Evolutionary conservation across 208 protist species (phyloP).

Genomic region (Acanthamoeba lenticulata): DNA sequence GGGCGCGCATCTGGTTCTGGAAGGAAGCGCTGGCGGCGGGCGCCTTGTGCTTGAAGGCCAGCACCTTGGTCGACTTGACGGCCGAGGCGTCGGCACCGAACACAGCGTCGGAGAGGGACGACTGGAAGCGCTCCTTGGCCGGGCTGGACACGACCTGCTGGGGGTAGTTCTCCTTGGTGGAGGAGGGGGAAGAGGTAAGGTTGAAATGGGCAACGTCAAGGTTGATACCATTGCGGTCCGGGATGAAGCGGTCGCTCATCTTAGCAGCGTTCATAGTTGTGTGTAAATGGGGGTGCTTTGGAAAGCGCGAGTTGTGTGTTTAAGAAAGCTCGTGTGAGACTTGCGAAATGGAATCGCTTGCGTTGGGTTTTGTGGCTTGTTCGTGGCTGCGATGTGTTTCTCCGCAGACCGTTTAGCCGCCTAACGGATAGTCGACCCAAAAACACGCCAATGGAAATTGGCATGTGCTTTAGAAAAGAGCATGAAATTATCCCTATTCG

Average conservation of each 20-base stretch:
- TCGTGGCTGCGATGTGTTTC: too few species aligned
- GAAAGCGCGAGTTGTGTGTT: too few species aligned
- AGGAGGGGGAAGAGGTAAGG: conserved; percentile 42
- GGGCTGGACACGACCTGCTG: conserved; percentile 16
- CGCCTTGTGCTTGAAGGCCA: conserved; percentile 90
- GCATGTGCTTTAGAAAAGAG: too few species aligned
- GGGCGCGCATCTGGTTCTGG: conserved; percentile 84
- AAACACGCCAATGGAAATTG: too few species aligned
- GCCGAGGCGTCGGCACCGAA: neutral
- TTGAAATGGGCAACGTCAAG: conserved; percentile 85
- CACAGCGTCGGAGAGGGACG: conserved; percentile 71
- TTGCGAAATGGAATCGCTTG: too few species aligned
- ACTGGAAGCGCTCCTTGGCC: conserved; percentile 78
- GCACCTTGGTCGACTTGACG: conserved; percentile 84
- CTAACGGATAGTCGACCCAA: too few species aligned
- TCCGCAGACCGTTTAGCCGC: too few species aligned
- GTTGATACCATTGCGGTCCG: conserved; percentile 85
- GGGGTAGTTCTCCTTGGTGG: conserved; percentile 71
- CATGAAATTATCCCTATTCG: too few species aligned
- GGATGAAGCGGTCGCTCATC: conserved; percentile 87
- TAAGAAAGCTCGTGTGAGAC: too few species aligned
- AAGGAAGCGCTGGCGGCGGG: conserved; percentile 80
- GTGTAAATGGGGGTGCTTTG: too few species aligned
- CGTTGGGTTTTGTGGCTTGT: too few species aligned
- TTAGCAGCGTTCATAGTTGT: neutral